Evolutionary conservation across 106 monocot genomes (phyloP).

Genomic region (Amphibolis antarctica): DNA sequence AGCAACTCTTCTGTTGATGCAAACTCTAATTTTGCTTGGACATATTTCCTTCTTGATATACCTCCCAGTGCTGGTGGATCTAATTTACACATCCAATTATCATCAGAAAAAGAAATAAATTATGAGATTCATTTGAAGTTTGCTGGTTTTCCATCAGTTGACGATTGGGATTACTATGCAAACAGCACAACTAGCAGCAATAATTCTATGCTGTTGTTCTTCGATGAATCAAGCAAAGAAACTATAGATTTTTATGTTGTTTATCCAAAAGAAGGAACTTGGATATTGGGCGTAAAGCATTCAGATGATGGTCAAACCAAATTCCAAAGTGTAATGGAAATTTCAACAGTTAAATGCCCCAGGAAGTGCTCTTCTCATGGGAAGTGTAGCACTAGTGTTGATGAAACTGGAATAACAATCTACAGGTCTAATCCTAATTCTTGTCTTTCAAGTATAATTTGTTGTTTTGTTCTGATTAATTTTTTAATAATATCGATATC

Average conservation of each 20-base stretch:
- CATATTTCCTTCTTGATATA: slow-evolving; percentile 62
- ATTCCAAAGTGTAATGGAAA: slow-evolving; percentile 40
- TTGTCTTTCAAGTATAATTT: not conserved
- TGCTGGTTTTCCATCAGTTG: slow-evolving; percentile 48
- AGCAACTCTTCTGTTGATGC: slow-evolving; percentile 36
- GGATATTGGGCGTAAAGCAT: slow-evolving; percentile 55
- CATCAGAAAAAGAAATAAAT: slow-evolving; percentile 30
- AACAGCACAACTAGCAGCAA: slow-evolving; percentile 44
- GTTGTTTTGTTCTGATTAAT: slow-evolving; percentile 2
- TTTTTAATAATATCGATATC: not conserved
- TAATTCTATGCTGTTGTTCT: slow-evolving; percentile 41
- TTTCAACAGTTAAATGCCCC: slow-evolving; percentile 60
- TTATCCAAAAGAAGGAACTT: slow-evolving; percentile 75
- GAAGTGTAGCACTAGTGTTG: slow-evolving; percentile 37
- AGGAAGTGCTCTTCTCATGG: slow-evolving; percentile 60
- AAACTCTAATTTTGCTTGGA: slow-evolving; percentile 40
- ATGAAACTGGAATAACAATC: slow-evolving; percentile 63
- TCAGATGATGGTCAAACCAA: slow-evolving; percentile 12
- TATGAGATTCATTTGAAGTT: slow-evolving; percentile 62
- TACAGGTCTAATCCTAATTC: slow-evolving; percentile 34
- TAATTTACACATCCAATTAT: slow-evolving; percentile 49
- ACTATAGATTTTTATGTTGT: slow-evolving; percentile 66
- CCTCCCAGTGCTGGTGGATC: slow-evolving; percentile 71
- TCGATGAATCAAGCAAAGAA: slow-evolving; percentile 15
- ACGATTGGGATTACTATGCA: slow-evolving; percentile 59